Percentiles rank a stretch among this genome's conserved stretches.
phyloP scores from a whole-genome alignment of 257 asterid genomes.

The Solanum bukasovii region DNA sequence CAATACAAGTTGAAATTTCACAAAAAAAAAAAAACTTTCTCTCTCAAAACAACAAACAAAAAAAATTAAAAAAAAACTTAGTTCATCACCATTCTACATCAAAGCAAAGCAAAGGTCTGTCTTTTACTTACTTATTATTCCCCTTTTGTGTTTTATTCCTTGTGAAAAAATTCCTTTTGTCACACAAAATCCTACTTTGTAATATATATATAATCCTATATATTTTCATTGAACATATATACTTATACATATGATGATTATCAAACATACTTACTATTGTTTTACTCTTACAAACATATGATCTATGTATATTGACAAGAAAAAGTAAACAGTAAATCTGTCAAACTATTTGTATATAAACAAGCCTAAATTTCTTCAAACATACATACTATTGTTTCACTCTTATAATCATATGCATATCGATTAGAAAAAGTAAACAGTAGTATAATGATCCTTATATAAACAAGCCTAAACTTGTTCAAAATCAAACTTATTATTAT shows the following conservation, averaged over 20 bases:
- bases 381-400: not conserved
- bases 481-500: conserved; percentile 4
- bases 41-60: not conserved
- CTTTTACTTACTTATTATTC: conserved; percentile 9
- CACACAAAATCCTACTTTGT: conserved; percentile 27
- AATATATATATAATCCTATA: not conserved
- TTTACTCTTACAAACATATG: not conserved
- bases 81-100: not conserved
- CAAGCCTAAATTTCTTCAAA: conserved; percentile 31
- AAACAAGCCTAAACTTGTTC: conserved; percentile 36
- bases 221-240: not conserved
- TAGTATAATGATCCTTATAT: not conserved
- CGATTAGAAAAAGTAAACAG: not conserved
- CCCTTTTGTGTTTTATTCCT: conserved; percentile 12
- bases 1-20: not conserved
- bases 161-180: conserved; percentile 2
- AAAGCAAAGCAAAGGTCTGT: conserved; percentile 7
- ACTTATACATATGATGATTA: not conserved
- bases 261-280: not conserved
- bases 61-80: not conserved
- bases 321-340: not conserved
- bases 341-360: not conserved
- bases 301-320: not conserved
- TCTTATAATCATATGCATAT: not conserved
- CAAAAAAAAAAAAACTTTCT: not conserved